A percentile compares a stretch with the other conserved stretches of the same genome.
Evolutionary conservation across 2,329 filamentous ascomycete genomes (phyloP).

Genomic region (Elsinoe necatrix): DNA sequence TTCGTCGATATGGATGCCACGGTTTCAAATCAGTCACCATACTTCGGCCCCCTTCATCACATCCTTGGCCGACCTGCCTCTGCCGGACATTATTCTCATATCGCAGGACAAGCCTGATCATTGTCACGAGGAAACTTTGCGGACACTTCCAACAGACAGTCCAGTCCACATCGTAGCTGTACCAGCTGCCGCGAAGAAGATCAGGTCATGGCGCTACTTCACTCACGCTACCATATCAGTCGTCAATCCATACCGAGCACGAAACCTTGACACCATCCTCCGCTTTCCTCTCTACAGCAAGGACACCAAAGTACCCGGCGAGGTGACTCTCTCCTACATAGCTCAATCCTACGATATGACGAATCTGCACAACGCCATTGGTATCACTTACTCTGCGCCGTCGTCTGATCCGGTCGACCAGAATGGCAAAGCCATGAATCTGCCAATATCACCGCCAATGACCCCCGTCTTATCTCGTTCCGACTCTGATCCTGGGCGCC

Average conservation of each 20-base stretch:
- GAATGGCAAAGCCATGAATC: slow-evolving; percentile 30
- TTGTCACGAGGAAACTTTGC: slow-evolving; percentile 61
- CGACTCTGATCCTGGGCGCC: not conserved
- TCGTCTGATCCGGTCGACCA: slow-evolving; percentile 29
- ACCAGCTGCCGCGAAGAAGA: slow-evolving; percentile 55
- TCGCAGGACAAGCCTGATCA: slow-evolving; percentile 60
- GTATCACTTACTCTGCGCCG: slow-evolving; percentile 60
- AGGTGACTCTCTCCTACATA: slow-evolving; percentile 63
- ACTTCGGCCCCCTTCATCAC: slow-evolving; percentile 48
- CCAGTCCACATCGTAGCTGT: slow-evolving; percentile 59
- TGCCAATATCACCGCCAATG: slow-evolving; percentile 21
- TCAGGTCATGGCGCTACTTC: slow-evolving; percentile 62
- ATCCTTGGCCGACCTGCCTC: slow-evolving; percentile 46
- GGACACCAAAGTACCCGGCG: slow-evolving; percentile 44
- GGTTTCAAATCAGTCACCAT: slow-evolving; percentile 53
- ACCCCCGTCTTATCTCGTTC: slow-evolving; percentile 13
- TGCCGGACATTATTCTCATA: slow-evolving; percentile 50
- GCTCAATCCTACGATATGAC: slow-evolving; percentile 52
- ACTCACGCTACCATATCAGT: slow-evolving; percentile 39
- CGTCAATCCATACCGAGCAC: slow-evolving; percentile 36
- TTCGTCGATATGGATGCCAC: slow-evolving; percentile 52
- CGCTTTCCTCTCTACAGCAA: slow-evolving; percentile 48
- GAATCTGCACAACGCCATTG: slow-evolving; percentile 57
- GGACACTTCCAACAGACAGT: slow-evolving; percentile 49
- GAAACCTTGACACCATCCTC: slow-evolving; percentile 34